Percentiles rank a stretch among this genome's conserved stretches.
Conservation (phyloP, 2,329 filamentous ascomycete species). For the Aspergillus flavus region DNA sequence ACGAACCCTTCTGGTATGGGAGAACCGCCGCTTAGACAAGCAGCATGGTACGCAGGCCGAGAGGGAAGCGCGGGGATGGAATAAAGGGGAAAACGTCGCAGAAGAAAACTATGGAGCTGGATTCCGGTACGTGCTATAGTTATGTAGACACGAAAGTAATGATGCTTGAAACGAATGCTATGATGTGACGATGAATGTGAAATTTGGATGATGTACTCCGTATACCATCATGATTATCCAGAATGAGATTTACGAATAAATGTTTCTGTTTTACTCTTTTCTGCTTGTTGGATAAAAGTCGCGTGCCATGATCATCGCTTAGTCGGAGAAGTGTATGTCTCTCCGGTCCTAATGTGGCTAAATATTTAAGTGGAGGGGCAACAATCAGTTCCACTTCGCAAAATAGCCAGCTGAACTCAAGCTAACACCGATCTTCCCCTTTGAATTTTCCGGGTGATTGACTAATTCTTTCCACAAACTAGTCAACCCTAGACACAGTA, state of each 20-base stretch:
- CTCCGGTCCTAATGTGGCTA: not conserved
- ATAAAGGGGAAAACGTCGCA: constrained; percentile 23
- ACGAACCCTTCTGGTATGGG: constrained; percentile 57
- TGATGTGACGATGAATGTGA: constrained; percentile 2
- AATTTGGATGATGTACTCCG: not conserved
- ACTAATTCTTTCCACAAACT: not conserved
- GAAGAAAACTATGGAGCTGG: constrained; percentile 45
- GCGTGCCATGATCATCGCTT: not conserved
- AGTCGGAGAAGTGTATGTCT: no score
- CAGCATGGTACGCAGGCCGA: constrained; percentile 42
- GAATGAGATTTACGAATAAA: not conserved
- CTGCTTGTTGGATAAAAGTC: not conserved
- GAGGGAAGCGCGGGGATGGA: constrained; percentile 15
- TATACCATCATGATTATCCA: not conserved
- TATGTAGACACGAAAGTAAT: not conserved
- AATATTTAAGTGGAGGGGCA: not conserved
- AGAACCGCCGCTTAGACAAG: constrained; percentile 63
- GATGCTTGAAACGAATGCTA: not conserved
- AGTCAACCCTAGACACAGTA: not conserved
- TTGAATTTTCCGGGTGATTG: not conserved
- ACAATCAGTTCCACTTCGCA: not conserved
- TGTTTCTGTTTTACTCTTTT: not conserved
- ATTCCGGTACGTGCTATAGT: constrained; percentile 42
- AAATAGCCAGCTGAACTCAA: not conserved
- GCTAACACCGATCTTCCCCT: not conserved